phyloP scores from a whole-genome alignment of 2,329 filamentous ascomycete genomes.

The Cryoendolithus antarcticus region DNA sequence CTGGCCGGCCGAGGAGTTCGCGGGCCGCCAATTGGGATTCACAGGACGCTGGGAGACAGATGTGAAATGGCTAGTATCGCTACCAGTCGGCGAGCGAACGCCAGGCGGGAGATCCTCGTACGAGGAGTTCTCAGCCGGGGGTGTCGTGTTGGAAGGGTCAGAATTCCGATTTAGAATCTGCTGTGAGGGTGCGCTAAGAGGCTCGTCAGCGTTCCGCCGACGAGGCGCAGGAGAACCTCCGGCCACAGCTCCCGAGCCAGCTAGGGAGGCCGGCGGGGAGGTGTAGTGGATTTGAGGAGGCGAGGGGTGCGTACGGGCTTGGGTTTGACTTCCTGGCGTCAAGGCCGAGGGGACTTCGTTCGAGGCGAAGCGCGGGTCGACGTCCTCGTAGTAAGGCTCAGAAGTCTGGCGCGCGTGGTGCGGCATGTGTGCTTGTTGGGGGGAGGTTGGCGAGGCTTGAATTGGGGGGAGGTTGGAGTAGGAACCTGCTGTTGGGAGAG shows the following conservation, averaged over 20 bases:
- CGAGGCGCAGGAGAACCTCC: too few relatives aligned
- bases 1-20: conserved; percentile 16
- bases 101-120: conserved; percentile 55
- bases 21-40: conserved; percentile 75
- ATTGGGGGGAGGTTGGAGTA: conserved; percentile 12
- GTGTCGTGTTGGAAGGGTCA: conserved; percentile 10
- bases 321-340: too few relatives aligned
- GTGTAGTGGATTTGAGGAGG: neutral
- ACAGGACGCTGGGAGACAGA: conserved; percentile 78
- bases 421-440: conserved; percentile 4
- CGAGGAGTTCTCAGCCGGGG: conserved; percentile 25
- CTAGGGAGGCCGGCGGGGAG: conserved; percentile 1
- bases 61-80: conserved; percentile 76
- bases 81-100: conserved; percentile 57
- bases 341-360: conserved; percentile 4
- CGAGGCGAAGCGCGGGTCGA: conserved; percentile 69
- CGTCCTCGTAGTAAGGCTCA: conserved; percentile 75
- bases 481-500: neutral
- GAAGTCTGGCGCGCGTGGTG: conserved; percentile 26
- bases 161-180: neutral
- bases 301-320: too few relatives aligned
- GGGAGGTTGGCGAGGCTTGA: conserved; percentile 14
- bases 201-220: neutral
- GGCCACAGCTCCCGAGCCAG: too few relatives aligned
- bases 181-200: too few relatives aligned